Base-by-base conservation (phyloP, 495 filamentous ascomycete species). In the Staphylotrichum tortipilum region DNA sequence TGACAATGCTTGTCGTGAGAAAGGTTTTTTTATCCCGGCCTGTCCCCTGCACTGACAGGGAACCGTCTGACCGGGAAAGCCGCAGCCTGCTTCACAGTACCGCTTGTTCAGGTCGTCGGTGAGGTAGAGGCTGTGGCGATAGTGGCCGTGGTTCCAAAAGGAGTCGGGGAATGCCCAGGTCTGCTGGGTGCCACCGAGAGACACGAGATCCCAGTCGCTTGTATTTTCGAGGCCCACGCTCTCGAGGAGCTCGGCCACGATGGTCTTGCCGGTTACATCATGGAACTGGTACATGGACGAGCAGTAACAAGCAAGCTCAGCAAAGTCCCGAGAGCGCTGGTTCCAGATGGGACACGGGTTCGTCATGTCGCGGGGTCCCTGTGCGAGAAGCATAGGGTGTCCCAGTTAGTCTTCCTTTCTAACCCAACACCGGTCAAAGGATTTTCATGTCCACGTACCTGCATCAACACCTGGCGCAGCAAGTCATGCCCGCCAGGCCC, bases 71-170 rank as follows among this genome's bases (percentile, higher is more conserved):
- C 42, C 33, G 38, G 17, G 34, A 21, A 34, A 12, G 2, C 26
- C 23, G 7, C 10, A 12, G 21, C 18, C n/a, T 2, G 23, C n/a
- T 5, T 3, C 38, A n/a, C 23, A 22, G 23, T 41, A 41, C 11
- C 35, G n/a, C 10, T 1, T 22, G 21, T 37, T 44, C 33, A 47
- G 10, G n/a, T 52, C 42, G 11, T 52, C 43, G 7, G 49, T 38
- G 22, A 19, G 2, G 49, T 52, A 52, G 19, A 52, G n/a, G 9
- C 7, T 19, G 21, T 52, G 41, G 1, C 33, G 28, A n/a, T 21
- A 15, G 7, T 47, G 41, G 18, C n/a, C 22, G 10, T n/a, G n/a
- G 19, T 24, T 15, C 21, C 14, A 15, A 12, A 41, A 3, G 14
- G 23, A 22, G 14, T 26, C 38, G 17, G 18, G 1, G 7, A 38